Evolutionary conservation across 164 flowering plant species (phyloP).

Genomic region (Pachysandra terminalis): DNA sequence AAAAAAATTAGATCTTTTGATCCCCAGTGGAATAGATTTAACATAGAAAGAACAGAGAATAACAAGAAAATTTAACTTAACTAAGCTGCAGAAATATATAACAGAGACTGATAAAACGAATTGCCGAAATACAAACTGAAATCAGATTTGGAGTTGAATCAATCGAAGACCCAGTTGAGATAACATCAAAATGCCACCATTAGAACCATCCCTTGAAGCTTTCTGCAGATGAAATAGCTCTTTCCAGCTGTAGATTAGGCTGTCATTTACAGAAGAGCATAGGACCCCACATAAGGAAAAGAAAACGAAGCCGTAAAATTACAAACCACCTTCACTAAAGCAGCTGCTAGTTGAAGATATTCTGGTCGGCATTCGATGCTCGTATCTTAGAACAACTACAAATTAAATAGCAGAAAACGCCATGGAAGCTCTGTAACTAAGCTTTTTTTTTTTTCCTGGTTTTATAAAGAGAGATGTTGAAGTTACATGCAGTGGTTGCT

Average conservation of each 20-base stretch:
- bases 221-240: constrained; percentile 33
- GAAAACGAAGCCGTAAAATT: constrained; percentile 9
- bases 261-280: constrained; percentile 39
- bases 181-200: constrained; percentile 21
- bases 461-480: not conserved
- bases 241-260: constrained; percentile 84
- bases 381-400: constrained; percentile 18
- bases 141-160: not conserved
- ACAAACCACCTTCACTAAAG: constrained; percentile 6
- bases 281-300: constrained; percentile 40
- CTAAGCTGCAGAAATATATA: not conserved
- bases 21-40: too few species aligned
- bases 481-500: constrained; percentile 11
- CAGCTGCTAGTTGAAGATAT: constrained; percentile 10
- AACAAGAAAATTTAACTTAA: not conserved
- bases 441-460: constrained; percentile 1
- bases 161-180: constrained; percentile 17
- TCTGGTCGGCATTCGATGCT: constrained; percentile 5
- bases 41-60: too few species aligned
- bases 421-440: constrained; percentile 32
- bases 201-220: constrained; percentile 13
- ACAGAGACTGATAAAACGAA: not conserved
- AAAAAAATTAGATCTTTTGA: too few species aligned
- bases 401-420: constrained; percentile 20
- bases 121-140: too few species aligned